These are phyloP conservation scores for Penicillium sp. DNA, from an alignment of 2,329 filamentous ascomycete genomes.

Conservation along the genomic window DNA sequence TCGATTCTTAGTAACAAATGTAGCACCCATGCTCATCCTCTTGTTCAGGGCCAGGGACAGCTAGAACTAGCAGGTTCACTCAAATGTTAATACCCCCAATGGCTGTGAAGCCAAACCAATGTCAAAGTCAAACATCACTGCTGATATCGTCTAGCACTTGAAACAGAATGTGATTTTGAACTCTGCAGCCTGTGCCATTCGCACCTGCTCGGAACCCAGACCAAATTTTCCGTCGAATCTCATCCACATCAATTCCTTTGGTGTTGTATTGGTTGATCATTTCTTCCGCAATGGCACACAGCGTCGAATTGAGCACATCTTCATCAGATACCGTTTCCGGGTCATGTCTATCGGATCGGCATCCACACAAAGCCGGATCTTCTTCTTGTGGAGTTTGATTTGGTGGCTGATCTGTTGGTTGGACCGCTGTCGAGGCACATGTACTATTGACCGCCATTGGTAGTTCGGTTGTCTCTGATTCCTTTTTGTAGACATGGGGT, in stretches of 20 bases:
- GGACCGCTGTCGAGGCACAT: not conserved
- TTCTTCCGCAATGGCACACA: slow-evolving; percentile 42
- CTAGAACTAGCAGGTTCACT: not conserved
- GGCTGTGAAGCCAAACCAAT: not conserved
- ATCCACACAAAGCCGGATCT: slow-evolving; percentile 27
- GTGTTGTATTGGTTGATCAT: slow-evolving; percentile 42
- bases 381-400: not conserved
- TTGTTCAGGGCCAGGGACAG: too few species aligned
- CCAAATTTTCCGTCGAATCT: slow-evolving; percentile 38
- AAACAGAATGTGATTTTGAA: slow-evolving; percentile 46
- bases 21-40: not conserved
- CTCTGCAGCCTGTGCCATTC: slow-evolving; percentile 36
- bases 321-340: slow-evolving; percentile 21
- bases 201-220: slow-evolving; percentile 34
- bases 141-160: slow-evolving; percentile 42
- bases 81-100: not conserved
- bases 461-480: not conserved
- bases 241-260: slow-evolving; percentile 35
- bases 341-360: slow-evolving; percentile 16
- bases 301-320: slow-evolving; percentile 35
- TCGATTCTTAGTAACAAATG: not conserved
- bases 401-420: not conserved
- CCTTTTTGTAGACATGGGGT: not conserved
- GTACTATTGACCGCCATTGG: not conserved
- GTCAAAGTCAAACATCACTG: slow-evolving; percentile 23